phyloP scores from a whole-genome alignment of 2,329 filamentous ascomycete genomes.

The Fusarium pseudoanthophilum region DNA sequence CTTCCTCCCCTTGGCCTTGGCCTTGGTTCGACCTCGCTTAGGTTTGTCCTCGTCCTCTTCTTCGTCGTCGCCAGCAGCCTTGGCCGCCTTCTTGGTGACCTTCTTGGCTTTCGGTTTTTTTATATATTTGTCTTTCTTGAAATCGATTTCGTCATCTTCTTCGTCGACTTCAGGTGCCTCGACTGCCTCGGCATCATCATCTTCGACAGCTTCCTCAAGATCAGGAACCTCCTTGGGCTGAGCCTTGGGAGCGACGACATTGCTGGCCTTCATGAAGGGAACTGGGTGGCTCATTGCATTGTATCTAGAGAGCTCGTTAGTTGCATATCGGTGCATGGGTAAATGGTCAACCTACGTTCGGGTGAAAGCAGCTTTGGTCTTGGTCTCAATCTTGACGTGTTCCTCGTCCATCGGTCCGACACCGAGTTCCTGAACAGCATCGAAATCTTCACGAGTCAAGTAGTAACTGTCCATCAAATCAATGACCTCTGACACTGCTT shows the following conservation, averaged over 20 bases:
- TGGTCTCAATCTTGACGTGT: constrained; percentile 79
- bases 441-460: constrained; percentile 93
- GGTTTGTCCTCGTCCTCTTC: constrained; percentile 59
- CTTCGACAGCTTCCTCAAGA: constrained; percentile 94
- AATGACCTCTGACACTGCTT: constrained; percentile 84
- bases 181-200: constrained; percentile 77
- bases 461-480: constrained; percentile 98
- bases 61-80: constrained; percentile 59
- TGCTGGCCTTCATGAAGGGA: constrained; percentile 95
- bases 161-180: constrained; percentile 71
- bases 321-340: background rate
- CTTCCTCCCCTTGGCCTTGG: constrained; percentile 62
- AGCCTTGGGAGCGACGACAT: constrained; percentile 77
- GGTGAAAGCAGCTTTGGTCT: constrained; percentile 91
- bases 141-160: constrained; percentile 76
- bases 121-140: constrained; percentile 96
- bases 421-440: constrained; percentile 90
- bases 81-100: constrained; percentile 55
- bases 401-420: constrained; percentile 85
- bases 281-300: constrained; percentile 88
- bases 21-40: constrained; percentile 59
- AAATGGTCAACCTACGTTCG: constrained; percentile 71
- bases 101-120: constrained; percentile 84
- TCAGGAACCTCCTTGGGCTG: constrained; percentile 83
- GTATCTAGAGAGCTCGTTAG: constrained; percentile 66